Evolutionary conservation across 257 asterid genomes (phyloP), one percentile per base, ranked within the genome.

Genomic region (Galeopsis tetrahit): DNA sequence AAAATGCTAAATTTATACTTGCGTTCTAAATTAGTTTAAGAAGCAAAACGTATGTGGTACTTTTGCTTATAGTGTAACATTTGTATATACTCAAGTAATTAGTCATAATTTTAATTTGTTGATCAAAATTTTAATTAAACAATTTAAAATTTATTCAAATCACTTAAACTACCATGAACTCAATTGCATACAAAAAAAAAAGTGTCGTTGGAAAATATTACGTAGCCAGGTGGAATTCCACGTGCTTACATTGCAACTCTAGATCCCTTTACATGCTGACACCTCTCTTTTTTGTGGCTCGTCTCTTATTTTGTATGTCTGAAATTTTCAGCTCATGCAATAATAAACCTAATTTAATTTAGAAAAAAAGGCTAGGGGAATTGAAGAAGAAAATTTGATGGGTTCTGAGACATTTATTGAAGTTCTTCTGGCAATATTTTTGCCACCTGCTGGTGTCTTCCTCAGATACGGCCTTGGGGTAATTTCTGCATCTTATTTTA

Each of bases 391-490:
- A 21, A 21, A 7, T 10, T 31, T n/a, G 43, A 93, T 93, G 98
- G 98, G 98, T 60, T 74, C 93, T 9, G 96, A 80, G 67, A 93
- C 97, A 46, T 93, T 93, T 58, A 48, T 93, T 43, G 98, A 93
- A 83, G 84, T 93, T 40, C 8, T 93, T 55, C 82, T 93, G 79
- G 97, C 96, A 51, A 90, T 93, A n/a, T 71, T 93, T 5, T 6
- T 93, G 73, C 98, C 98, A 6, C 98, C 98, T 28, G 85, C 89
- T 61, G 98, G 97, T 4, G 98, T 93, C 74, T 93, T 93, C 82
- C 92, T 90, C 62, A 91, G 97, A 81, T 93, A 86, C 67, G 98
- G 98, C 59, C 86, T 91, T 56, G 97, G 98, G 7, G 98, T 93
- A 90, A 76, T 73, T 40, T 32, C 2, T 8, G 70, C 14, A 1